phyloP scores from a whole-genome alignment of 2,329 filamentous ascomycete species.

The Ramularia endophylla region DNA sequence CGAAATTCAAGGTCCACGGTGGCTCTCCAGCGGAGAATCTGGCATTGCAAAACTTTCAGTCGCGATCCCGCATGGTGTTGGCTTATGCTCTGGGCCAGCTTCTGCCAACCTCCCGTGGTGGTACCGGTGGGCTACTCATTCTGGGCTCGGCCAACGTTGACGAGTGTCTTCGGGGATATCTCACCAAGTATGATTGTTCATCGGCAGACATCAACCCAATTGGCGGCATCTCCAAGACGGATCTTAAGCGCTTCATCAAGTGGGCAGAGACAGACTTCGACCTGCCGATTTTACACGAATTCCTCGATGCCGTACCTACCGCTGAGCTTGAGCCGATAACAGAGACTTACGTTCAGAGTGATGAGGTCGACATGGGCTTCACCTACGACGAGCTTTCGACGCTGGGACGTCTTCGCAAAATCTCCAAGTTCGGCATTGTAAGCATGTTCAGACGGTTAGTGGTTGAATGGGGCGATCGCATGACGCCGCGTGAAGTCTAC shows the following conservation, averaged over 20 bases:
- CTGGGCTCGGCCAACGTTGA: constrained; percentile 64
- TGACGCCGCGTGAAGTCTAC: constrained; percentile 29
- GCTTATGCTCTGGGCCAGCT: constrained; percentile 60
- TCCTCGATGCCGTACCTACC: constrained; percentile 52
- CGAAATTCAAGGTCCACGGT: constrained; percentile 59
- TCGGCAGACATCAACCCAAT: constrained; percentile 57
- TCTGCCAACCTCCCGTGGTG: constrained; percentile 54
- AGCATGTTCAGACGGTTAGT: constrained; percentile 50
- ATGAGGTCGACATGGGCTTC: constrained; percentile 51
- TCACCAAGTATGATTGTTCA: constrained; percentile 66
- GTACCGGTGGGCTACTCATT: constrained; percentile 56
- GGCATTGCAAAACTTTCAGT: constrained; percentile 63
- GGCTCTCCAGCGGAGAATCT: constrained; percentile 56
- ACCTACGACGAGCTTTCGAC: constrained; percentile 50
- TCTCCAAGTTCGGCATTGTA: constrained; percentile 49
- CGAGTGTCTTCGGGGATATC: constrained; percentile 51
- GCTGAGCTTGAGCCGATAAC: constrained; percentile 58
- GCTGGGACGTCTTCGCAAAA: constrained; percentile 51
- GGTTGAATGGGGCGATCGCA: constrained; percentile 43
- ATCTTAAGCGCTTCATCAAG: constrained; percentile 66
- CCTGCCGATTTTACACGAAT: constrained; percentile 59
- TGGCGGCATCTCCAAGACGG: constrained; percentile 58
- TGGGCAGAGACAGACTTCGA: constrained; percentile 56
- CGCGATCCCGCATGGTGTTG: constrained; percentile 59
- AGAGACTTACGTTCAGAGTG: constrained; percentile 52